phyloP scores from a whole-genome alignment of 257 asterid genomes.

The Parsonsia alboflavescens region DNA sequence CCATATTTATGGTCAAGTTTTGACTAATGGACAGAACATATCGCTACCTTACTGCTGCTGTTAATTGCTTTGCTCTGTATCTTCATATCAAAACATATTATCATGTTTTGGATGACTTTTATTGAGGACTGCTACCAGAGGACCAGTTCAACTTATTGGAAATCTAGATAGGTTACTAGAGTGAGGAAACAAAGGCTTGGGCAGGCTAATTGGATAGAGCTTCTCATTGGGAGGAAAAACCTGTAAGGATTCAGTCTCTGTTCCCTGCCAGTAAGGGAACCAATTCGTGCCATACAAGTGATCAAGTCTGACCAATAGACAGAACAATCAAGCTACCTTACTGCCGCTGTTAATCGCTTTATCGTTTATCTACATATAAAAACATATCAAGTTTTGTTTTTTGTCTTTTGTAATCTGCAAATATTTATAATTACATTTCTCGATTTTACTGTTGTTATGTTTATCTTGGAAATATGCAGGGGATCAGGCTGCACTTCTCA shows the following conservation, averaged over 20 bases:
- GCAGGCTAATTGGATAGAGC: neutral
- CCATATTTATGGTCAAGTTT: too few species aligned
- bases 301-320: too few species aligned
- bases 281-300: neutral
- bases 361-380: neutral
- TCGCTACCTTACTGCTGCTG: neutral
- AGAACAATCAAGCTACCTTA: neutral
- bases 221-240: neutral
- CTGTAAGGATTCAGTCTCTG: neutral
- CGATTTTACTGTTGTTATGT: neutral
- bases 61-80: neutral
- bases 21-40: too few species aligned
- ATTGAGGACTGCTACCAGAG: neutral
- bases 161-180: neutral
- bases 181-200: neutral
- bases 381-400: too few species aligned
- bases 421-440: neutral
- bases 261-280: neutral
- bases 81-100: neutral
- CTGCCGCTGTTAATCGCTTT: neutral
- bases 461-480: neutral
- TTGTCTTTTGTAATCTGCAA: neutral
- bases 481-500: neutral
- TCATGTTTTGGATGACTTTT: neutral
- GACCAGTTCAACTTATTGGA: neutral